Conservation (phyloP, 305 asterid species). For the Rubia balearica region DNA sequence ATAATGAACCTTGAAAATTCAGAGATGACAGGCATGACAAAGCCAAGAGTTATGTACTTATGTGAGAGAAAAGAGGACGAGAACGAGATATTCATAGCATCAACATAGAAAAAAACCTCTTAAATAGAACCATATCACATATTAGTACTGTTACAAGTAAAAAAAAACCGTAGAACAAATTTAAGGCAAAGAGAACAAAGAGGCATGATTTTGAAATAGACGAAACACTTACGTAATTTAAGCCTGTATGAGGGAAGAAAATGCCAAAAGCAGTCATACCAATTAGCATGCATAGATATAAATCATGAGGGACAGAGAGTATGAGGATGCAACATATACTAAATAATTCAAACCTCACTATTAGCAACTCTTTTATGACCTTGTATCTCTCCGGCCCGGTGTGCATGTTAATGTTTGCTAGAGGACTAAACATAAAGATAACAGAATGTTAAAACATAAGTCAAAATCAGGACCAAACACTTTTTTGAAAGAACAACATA, state of each 20-base stretch:
- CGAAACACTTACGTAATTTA: neutral
- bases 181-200: neutral
- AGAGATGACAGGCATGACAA: neutral
- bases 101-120: neutral
- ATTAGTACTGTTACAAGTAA: neutral
- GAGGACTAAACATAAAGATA: neutral
- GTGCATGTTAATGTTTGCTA: constrained; percentile 1
- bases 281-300: neutral
- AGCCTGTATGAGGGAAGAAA: neutral
- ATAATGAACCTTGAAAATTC: neutral
- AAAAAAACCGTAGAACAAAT: neutral
- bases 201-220: neutral
- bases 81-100: neutral
- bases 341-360: neutral
- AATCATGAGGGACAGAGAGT: neutral
- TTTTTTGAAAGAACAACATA: neutral
- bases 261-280: neutral
- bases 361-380: neutral
- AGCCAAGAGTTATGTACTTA: neutral
- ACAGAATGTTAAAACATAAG: neutral
- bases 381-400: neutral
- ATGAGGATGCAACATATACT: neutral
- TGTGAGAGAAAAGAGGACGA: neutral
- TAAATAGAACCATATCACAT: neutral
- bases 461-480: neutral